Conservation (phyloP, 495 filamentous ascomycete genomes). For the Neurospora discreta region DNA sequence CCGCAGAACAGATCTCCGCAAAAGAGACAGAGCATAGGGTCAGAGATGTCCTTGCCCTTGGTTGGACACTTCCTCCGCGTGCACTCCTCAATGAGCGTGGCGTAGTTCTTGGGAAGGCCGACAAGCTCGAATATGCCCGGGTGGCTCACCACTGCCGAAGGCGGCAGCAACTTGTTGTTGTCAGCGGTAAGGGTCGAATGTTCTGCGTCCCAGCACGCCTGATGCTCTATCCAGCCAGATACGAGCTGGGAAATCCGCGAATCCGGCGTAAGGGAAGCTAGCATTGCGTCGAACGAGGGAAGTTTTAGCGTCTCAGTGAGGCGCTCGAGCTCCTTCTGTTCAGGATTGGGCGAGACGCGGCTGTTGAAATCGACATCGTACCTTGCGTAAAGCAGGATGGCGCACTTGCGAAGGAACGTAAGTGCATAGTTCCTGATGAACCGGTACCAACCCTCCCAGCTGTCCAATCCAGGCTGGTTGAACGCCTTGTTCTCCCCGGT, state of each 20-base stretch:
- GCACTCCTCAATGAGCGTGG: slow-evolving; percentile 84
- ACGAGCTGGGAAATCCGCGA: slow-evolving; percentile 36
- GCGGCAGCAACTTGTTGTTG: slow-evolving; percentile 10
- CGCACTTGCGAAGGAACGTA: slow-evolving; percentile 78
- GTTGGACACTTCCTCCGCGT: slow-evolving; percentile 77
- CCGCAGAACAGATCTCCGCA: slow-evolving; percentile 94
- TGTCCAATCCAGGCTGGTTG: slow-evolving; percentile 31
- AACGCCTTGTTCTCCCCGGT: slow-evolving; percentile 29
- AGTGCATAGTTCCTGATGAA: slow-evolving; percentile 69
- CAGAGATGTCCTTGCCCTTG: slow-evolving; percentile 78
- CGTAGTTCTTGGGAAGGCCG: slow-evolving; percentile 82
- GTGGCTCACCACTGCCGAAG: slow-evolving; percentile 52
- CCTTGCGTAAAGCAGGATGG: slow-evolving; percentile 74
- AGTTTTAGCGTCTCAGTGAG: slow-evolving; percentile 63
- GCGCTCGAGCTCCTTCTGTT: slow-evolving; percentile 69
- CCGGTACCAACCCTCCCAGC: slow-evolving; percentile 28
- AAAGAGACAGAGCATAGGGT: slow-evolving; percentile 86
- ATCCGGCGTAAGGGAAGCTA: slow-evolving; percentile 35
- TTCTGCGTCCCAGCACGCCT: slow-evolving; percentile 18
- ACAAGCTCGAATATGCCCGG: slow-evolving; percentile 90
- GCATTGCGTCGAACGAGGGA: slow-evolving; percentile 70
- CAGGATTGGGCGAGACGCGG: slow-evolving; percentile 51
- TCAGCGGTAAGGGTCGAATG: slow-evolving; percentile 2
- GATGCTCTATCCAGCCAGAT: slow-evolving; percentile 70
- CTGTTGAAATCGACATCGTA: slow-evolving; percentile 81